Percentiles rank a stretch among this genome's conserved stretches.
Conservation (phyloP, 1,139 yeast species). For the Sporopachydermia cereana region DNA sequence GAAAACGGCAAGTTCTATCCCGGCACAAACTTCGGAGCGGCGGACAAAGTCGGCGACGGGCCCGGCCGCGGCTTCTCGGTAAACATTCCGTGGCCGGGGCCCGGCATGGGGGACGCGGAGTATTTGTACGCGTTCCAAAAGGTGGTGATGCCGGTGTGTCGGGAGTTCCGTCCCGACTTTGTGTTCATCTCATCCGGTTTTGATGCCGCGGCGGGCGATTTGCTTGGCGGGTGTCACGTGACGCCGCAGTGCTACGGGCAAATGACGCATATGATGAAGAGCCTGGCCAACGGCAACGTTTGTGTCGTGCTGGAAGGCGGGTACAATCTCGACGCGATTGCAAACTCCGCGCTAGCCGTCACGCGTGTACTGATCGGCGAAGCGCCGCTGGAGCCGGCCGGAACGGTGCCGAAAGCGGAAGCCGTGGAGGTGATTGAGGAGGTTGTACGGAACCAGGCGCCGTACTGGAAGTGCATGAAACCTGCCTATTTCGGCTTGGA, state of each 20-base stretch:
- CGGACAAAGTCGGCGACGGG: slow-evolving; percentile 72
- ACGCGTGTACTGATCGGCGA: slow-evolving; percentile 89
- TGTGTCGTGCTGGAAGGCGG: slow-evolving; percentile 96
- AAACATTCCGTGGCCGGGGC: slow-evolving; percentile 90
- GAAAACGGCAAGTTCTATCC: slow-evolving; percentile 92
- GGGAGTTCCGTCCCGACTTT: slow-evolving; percentile 87
- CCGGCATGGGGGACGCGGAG: slow-evolving; percentile 94
- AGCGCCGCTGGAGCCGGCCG: slow-evolving; percentile 57
- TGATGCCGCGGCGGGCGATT: slow-evolving; percentile 98
- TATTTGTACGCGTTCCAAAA: slow-evolving; percentile 85
- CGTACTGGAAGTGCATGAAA: slow-evolving; percentile 77
- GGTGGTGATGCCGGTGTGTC: slow-evolving; percentile 79
- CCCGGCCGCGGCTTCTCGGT: slow-evolving; percentile 77
- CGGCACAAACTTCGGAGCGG: slow-evolving; percentile 75
- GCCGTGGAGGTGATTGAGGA: slow-evolving; percentile 81
- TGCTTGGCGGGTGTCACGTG: slow-evolving; percentile 95
- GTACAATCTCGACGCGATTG: slow-evolving; percentile 82
- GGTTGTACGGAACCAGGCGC: slow-evolving; percentile 70
- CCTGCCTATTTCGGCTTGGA: slow-evolving; percentile 39
- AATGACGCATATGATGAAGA: slow-evolving; percentile 86
- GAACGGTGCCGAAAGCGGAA: slow-evolving; percentile 51
- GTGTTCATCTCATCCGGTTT: slow-evolving; percentile 89
- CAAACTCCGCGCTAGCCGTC: slow-evolving; percentile 84
- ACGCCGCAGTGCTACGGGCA: slow-evolving; percentile 94
- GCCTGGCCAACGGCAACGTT: slow-evolving; percentile 76